phyloP scores from a whole-genome alignment of 768 basidiomycete genomes.

The Boletus rufocinnamomeus region DNA sequence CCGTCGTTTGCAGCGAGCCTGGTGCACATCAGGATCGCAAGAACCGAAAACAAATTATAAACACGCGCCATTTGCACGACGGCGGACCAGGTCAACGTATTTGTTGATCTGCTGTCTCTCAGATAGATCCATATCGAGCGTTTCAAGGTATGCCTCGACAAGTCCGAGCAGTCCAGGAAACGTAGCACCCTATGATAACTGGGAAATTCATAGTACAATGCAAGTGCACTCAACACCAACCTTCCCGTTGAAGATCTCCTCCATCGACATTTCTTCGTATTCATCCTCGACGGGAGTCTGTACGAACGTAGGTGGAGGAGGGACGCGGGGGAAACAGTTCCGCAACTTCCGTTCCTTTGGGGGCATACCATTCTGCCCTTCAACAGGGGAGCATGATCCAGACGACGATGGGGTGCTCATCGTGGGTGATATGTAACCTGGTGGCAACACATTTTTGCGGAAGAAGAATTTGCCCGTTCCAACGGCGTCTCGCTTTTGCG shows the following conservation, averaged over 20 bases:
- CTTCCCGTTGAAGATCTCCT: conserved; percentile 96
- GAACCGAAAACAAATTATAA: conserved; percentile 7
- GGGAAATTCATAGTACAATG: neutral
- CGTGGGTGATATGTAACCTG: conserved; percentile 38
- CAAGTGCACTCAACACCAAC: conserved; percentile 38
- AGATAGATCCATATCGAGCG: conserved; percentile 70
- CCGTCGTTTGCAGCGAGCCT: conserved; percentile 84
- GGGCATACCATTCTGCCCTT: conserved; percentile 34
- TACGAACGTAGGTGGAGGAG: conserved; percentile 49
- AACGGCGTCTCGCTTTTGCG: conserved; percentile 82
- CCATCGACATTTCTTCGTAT: conserved; percentile 88
- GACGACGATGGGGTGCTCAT: conserved; percentile 51
- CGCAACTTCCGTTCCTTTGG: conserved; percentile 65
- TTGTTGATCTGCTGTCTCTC: conserved; percentile 63
- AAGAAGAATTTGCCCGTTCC: conserved; percentile 82
- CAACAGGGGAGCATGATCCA: conserved; percentile 38
- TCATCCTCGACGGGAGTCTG: conserved; percentile 71
- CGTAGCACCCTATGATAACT: conserved; percentile 46
- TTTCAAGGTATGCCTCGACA: conserved; percentile 82
- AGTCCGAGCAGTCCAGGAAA: conserved; percentile 85
- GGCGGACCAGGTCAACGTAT: conserved; percentile 79
- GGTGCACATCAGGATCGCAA: conserved; percentile 5
- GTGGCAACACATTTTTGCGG: conserved; percentile 79
- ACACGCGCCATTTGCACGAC: conserved; percentile 73
- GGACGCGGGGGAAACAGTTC: conserved; percentile 67